phyloP scores from a whole-genome alignment of 2,329 filamentous ascomycete genomes.

The Paraphaeosphaeria minitans region DNA sequence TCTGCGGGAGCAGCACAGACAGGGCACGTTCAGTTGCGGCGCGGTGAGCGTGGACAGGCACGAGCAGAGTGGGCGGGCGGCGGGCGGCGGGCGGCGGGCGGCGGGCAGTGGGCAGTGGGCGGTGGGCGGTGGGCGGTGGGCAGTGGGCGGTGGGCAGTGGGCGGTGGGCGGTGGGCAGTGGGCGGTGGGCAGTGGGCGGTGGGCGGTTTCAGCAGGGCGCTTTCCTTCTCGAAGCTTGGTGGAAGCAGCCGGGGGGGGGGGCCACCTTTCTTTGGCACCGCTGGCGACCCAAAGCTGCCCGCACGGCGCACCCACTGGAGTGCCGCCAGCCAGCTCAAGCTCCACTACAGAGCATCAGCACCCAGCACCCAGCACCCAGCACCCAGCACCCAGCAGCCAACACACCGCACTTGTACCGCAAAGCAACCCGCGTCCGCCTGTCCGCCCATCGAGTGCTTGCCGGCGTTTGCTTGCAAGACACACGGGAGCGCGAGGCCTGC shows the following conservation, averaged over 20 bases:
- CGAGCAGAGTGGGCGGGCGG: background rate
- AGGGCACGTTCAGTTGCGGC: no score
- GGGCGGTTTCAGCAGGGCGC: constrained; percentile 12
- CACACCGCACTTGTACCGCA: background rate
- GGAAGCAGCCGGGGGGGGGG: constrained; percentile 13
- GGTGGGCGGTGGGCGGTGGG: no score
- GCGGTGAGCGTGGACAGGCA: background rate
- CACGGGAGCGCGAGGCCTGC: background rate
- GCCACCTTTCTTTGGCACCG: constrained; percentile 4
- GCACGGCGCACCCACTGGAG: background rate
- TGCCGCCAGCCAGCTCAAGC: constrained; percentile 6
- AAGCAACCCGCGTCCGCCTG: no score
- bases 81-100: no score
- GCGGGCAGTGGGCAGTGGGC: no score
- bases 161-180: no score
- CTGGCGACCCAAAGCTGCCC: background rate
- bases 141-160: no score
- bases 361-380: background rate
- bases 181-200: no score
- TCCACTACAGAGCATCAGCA: background rate
- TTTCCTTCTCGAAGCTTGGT: constrained; percentile 16
- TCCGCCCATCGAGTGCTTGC: background rate
- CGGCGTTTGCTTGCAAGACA: constrained; percentile 2
- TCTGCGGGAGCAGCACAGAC: background rate
- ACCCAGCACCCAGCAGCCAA: background rate